Base-by-base conservation (phyloP, 108 stramenopile species). In the Mediolabrus comicus region DNA sequence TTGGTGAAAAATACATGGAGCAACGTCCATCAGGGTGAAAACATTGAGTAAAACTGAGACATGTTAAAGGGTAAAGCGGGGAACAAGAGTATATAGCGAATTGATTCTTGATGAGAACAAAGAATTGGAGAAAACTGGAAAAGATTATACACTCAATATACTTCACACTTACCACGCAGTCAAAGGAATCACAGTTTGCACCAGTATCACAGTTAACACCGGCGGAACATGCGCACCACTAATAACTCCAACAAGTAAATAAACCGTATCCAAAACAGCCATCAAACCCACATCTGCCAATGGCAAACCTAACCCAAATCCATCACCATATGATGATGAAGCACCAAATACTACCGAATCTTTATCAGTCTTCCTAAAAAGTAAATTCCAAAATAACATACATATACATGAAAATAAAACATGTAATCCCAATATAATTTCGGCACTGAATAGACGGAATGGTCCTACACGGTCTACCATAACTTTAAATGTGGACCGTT, bases 401-500 rank as follows among this genome's bases (percentile, higher is more conserved):
- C 71, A 71, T 3, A 84, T 2, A 1, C 69, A 86, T 59, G 84
- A 35, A 60, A 94, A 35, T 0, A 81, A 22, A 0, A 89, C 89
- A 76, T 94, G 93, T 35, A 71, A 31, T 27, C 71, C 81, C 55
- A 86, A 63, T 17, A 94, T 80, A 64, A 87, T 62, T 38, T 87
- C 86, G 12, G 87, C 93, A 4, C 84, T 67, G 30, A 94, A 81
- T 16, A 94, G 53, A 33, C 93, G 84, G 65, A 92, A 94, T 24
- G 90, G 90, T 7, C 87, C 93, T n/a, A 87, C 75, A 14, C 86
- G 75, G 71, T 94, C 93, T 41, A 92, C 87, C 34, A 94, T 38
- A 10, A 91, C 13, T 65, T 94, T 92, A 71, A 90, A 94, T 4
- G 90, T 86, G 22, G 75, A 79, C 60, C 93, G 81, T 60, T 94